These are phyloP conservation scores for Trifolium fragiferum DNA, from an alignment of 306 rosid species.

Conservation along the genomic window DNA sequence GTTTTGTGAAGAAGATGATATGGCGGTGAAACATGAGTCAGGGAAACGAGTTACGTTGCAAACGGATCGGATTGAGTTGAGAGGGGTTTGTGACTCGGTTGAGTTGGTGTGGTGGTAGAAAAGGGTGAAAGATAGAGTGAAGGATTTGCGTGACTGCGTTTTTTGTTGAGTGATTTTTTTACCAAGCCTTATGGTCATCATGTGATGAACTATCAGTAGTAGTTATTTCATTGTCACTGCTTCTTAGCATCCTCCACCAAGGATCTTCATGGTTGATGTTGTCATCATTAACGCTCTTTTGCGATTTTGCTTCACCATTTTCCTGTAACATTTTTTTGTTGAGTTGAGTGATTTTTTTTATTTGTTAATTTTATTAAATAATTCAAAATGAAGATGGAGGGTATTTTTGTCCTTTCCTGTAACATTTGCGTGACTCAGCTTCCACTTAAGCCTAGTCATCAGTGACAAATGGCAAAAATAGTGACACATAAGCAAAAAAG, in stretches of 20 bases:
- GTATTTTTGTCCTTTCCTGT: no score
- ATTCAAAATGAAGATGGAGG: no score
- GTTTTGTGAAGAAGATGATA: conserved; percentile 38
- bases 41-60: conserved; percentile 82
- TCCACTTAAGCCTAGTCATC: no score
- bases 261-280: conserved; percentile 15
- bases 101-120: conserved; percentile 28
- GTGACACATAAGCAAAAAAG: no score
- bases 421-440: no score
- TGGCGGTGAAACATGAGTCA: conserved; percentile 59
- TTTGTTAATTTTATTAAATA: no score
- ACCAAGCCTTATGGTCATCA: conserved; percentile 45
- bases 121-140: conserved; percentile 43
- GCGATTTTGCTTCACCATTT: conserved; percentile 22
- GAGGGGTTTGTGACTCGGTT: not conserved
- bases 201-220: conserved; percentile 51
- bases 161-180: no score
- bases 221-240: conserved; percentile 59
- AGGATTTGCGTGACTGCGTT: no score
- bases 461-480: no score
- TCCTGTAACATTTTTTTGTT: no score
- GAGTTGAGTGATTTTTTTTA: no score
- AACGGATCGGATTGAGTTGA: conserved; percentile 49
- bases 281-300: conserved; percentile 27
- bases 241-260: conserved; percentile 48